Conservation (phyloP, 2,329 filamentous ascomycete genomes). For the Ophiostoma himal-ulmi region DNA sequence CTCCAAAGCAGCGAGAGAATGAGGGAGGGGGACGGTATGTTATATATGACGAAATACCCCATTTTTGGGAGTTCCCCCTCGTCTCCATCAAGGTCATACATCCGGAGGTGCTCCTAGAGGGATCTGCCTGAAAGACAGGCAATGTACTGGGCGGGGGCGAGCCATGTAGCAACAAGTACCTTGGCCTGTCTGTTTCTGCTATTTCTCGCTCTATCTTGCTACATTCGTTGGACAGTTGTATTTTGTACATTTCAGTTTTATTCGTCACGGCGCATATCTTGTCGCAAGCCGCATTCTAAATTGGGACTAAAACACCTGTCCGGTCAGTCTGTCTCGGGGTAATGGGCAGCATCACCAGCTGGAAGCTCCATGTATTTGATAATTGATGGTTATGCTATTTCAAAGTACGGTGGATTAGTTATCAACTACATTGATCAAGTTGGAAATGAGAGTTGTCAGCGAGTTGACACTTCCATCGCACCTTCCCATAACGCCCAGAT, state of each 20-base stretch:
- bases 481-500: not conserved
- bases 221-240: not conserved
- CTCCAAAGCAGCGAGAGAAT: not conserved
- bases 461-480: not conserved
- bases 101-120: not conserved
- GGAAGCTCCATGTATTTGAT: not conserved
- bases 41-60: constrained; percentile 15
- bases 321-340: constrained; percentile 14
- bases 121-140: not conserved
- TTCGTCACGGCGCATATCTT: not conserved
- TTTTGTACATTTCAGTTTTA: not conserved
- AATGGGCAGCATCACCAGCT: constrained; percentile 15
- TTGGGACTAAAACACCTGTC: constrained; percentile 10
- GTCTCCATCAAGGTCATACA: constrained; percentile 8
- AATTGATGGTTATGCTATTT: too few species aligned
- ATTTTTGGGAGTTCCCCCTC: not conserved
- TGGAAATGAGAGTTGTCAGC: not conserved
- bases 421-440: not conserved
- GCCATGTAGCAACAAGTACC: not conserved
- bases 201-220: not conserved
- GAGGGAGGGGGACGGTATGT: constrained; percentile 1
- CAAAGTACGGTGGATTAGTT: too few species aligned
- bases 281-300: constrained; percentile 18
- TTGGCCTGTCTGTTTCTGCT: not conserved
- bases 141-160: constrained; percentile 13